Evolutionary conservation across 139 green algal genomes (phyloP).

Genomic region (Volvox africanus): DNA sequence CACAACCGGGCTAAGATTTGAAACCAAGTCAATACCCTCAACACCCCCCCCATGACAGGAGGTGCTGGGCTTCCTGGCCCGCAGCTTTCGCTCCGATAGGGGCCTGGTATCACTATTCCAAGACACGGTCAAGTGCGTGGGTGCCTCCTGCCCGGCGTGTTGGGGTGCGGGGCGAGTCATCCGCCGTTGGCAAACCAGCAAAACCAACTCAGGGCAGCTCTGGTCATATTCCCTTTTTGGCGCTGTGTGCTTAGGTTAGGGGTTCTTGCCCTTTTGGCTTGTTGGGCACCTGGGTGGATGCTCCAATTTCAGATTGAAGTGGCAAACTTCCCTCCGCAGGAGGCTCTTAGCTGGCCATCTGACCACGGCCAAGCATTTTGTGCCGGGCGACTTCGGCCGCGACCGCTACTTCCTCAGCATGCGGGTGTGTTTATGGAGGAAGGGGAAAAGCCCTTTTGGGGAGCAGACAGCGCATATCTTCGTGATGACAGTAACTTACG

Average conservation of each 20-base stretch:
- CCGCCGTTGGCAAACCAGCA: no score
- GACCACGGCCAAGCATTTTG: constrained; percentile 3
- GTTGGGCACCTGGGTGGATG: no score
- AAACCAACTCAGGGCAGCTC: no score
- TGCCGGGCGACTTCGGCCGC: constrained; percentile 33
- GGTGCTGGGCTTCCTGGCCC: constrained; percentile 29
- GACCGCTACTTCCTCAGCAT: constrained; percentile 43
- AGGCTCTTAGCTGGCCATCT: constrained; percentile 23
- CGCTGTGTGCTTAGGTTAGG: no score
- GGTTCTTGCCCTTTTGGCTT: no score
- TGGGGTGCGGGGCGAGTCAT: no score
- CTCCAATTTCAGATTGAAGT: no score
- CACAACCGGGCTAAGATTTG: no score
- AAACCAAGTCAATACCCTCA: background rate
- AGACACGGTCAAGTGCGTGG: constrained; percentile 23
- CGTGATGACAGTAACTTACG: no score
- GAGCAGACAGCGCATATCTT: background rate
- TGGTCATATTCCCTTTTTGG: no score
- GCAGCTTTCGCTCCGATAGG: constrained; percentile 22
- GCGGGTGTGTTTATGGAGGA: background rate
- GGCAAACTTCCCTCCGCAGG: background rate
- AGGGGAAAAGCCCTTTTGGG: background rate
- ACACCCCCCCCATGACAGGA: background rate
- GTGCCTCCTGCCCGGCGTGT: no score
- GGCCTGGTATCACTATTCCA: constrained; percentile 25